These are phyloP conservation scores for Aspergillus avenaceus DNA, from an alignment of 495 filamentous ascomycete genomes.

Conservation along the genomic window DNA sequence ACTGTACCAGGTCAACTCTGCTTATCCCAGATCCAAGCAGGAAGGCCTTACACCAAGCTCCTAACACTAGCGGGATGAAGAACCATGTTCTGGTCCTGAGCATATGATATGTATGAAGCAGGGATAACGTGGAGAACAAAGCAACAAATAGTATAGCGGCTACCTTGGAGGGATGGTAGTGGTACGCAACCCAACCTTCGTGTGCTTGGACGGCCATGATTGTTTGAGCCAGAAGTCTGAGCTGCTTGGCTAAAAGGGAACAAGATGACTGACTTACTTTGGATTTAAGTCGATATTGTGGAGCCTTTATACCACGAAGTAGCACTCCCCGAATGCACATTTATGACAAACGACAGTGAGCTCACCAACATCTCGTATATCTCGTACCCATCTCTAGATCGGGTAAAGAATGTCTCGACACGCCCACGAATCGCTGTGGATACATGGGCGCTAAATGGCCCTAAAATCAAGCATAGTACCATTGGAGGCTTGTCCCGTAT, in stretches of 20 bases:
- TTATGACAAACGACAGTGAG: neutral
- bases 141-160: conserved; percentile 46
- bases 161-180: conserved; percentile 46
- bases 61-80: conserved; percentile 49
- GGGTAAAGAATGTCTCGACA: conserved; percentile 1
- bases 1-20: conserved; percentile 13
- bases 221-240: neutral
- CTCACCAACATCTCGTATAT: conserved; percentile 7
- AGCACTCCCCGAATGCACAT: too few relatives aligned
- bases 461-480: neutral
- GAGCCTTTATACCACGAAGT: too few relatives aligned
- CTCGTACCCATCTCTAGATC: conserved; percentile 13
- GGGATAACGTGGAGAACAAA: conserved; percentile 38
- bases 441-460: neutral
- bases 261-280: too few relatives aligned
- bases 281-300: too few relatives aligned
- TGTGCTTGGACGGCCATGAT: conserved; percentile 6
- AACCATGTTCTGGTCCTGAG: conserved; percentile 43
- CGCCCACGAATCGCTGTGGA: neutral
- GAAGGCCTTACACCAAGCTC: conserved; percentile 43
- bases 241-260: conserved; percentile 1
- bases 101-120: conserved; percentile 36
- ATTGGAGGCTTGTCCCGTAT: neutral
- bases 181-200: conserved; percentile 29
- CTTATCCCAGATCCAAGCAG: neutral